A percentile compares a stretch with the other conserved stretches of the same genome.
Conservation (phyloP, 2,329 filamentous ascomycete species). For the Setomelanomma holmii region DNA sequence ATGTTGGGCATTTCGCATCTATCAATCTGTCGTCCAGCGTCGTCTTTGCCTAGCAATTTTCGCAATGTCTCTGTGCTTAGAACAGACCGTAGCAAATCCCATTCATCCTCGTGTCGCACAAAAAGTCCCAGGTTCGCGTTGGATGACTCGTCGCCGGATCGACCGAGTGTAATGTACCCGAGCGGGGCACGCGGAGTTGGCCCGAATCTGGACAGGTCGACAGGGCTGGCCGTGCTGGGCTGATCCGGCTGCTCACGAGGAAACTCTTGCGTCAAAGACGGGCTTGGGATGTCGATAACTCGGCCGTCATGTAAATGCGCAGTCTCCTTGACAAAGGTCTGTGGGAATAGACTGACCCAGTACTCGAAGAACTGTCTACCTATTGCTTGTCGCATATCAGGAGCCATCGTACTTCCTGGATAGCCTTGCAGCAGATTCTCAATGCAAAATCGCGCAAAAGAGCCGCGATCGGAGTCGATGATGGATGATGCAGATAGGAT, state of each 20-base stretch:
- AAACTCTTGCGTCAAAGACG: constrained; percentile 17
- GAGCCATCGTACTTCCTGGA: constrained; percentile 27
- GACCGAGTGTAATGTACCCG: constrained; percentile 50
- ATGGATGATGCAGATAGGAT: constrained; percentile 23
- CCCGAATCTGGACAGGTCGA: constrained; percentile 32
- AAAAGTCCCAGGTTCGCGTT: constrained; percentile 54
- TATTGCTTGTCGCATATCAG: constrained; percentile 32
- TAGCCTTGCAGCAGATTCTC: constrained; percentile 29
- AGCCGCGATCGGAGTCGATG: constrained; percentile 23
- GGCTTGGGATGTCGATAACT: constrained; percentile 20
- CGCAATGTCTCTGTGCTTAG: constrained; percentile 50
- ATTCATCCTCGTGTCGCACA: constrained; percentile 52
- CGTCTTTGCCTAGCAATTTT: constrained; percentile 55
- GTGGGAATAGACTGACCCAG: constrained; percentile 26
- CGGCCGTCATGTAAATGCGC: constrained; percentile 23
- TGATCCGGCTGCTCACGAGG: constrained; percentile 22
- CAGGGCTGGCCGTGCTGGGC: constrained; percentile 14
- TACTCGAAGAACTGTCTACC: constrained; percentile 30
- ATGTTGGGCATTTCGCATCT: constrained; percentile 28
- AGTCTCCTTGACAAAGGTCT: constrained; percentile 21
- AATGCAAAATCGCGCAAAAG: constrained; percentile 28
- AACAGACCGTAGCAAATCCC: constrained; percentile 51
- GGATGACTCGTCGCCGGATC: constrained; percentile 52
- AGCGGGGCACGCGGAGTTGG: constrained; percentile 43
- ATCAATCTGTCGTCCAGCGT: constrained; percentile 46